Percentiles rank a stretch among this genome's conserved stretches.
Conservation (phyloP, 495 filamentous ascomycete genomes). For the Aspergillus kassunensis region DNA sequence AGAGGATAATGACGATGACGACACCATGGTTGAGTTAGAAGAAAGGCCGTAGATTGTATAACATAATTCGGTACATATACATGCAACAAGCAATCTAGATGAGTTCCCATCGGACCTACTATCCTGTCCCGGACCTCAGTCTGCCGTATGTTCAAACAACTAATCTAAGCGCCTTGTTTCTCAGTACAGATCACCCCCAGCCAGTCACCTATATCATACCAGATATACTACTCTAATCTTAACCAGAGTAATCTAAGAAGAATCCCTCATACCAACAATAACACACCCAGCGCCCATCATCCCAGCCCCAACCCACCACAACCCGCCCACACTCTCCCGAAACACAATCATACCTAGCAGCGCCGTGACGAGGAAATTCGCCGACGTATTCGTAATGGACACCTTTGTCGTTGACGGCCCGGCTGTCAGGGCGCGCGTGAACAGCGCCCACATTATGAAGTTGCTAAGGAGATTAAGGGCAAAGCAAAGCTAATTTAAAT, state of each 20-base stretch:
- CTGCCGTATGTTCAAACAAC: not conserved
- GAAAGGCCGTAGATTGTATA: slow-evolving; percentile 30
- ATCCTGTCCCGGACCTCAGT: too few species aligned
- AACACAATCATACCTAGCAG: slow-evolving; percentile 76
- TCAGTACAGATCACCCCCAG: too few species aligned
- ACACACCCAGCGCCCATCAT: slow-evolving; percentile 88
- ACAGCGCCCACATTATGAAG: slow-evolving; percentile 88
- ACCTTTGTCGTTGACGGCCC: slow-evolving; percentile 85
- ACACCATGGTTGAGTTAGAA: slow-evolving; percentile 61
- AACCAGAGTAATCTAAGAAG: not conserved
- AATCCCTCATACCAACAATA: slow-evolving; percentile 72
- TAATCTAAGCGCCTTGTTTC: not conserved
- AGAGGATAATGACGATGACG: slow-evolving; percentile 64
- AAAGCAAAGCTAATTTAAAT: slow-evolving; percentile 67
- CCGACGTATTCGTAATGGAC: slow-evolving; percentile 85
- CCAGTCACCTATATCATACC: too few species aligned
- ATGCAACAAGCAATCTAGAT: too few species aligned
- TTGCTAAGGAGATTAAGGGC: slow-evolving; percentile 86
- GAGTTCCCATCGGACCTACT: too few species aligned
- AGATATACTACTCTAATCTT: not conserved
- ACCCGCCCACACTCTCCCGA: slow-evolving; percentile 61
- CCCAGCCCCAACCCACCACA: slow-evolving; percentile 87
- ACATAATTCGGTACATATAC: not conserved
- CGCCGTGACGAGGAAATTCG: slow-evolving; percentile 90
- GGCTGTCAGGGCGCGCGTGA: slow-evolving; percentile 75